Evolutionary conservation across 2,329 filamentous ascomycete species (phyloP).

Genomic region (Fusarium nematophilum): DNA sequence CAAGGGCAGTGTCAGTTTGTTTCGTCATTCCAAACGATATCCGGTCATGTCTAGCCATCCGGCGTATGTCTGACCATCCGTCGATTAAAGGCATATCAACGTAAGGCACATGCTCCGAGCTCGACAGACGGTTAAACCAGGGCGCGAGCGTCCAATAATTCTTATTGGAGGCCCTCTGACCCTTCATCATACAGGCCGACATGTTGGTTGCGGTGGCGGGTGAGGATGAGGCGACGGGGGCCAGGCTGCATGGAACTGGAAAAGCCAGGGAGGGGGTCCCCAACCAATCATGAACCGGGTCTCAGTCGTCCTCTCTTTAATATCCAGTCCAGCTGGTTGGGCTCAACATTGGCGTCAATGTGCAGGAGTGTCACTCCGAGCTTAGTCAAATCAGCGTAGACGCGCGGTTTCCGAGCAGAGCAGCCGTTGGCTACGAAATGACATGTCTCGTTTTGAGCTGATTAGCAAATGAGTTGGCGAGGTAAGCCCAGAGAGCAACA

Average conservation of each 20-base stretch:
- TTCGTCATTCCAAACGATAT: constrained; percentile 20
- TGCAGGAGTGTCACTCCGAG: constrained; percentile 13
- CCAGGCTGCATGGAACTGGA: constrained; percentile 22
- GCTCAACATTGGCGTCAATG: constrained; percentile 13
- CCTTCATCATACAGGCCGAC: constrained; percentile 8
- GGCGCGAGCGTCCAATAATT: constrained; percentile 11
- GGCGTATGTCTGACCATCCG: constrained; percentile 18
- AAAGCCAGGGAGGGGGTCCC: constrained; percentile 15
- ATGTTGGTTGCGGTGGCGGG: constrained; percentile 28
- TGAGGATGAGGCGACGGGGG: constrained; percentile 25
- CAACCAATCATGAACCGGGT: constrained; percentile 20
- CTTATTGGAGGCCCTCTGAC: constrained; percentile 13
- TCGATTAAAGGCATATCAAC: constrained; percentile 22
- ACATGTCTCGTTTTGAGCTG: constrained; percentile 18
- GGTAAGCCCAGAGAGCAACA: neutral
- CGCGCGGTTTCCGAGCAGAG: neutral
- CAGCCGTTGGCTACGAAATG: constrained; percentile 19
- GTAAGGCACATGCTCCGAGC: constrained; percentile 6
- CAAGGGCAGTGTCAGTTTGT: constrained; percentile 1
- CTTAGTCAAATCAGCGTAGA: too few species aligned
- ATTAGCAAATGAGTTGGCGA: constrained; percentile 4
- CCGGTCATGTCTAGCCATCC: too few species aligned
- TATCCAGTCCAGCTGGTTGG: constrained; percentile 28
- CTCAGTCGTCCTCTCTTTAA: constrained; percentile 12
- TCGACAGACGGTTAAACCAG: constrained; percentile 5